phyloP scores from a whole-genome alignment of 495 filamentous ascomycete species.

The Pseudomonodictys pantanalensis region DNA sequence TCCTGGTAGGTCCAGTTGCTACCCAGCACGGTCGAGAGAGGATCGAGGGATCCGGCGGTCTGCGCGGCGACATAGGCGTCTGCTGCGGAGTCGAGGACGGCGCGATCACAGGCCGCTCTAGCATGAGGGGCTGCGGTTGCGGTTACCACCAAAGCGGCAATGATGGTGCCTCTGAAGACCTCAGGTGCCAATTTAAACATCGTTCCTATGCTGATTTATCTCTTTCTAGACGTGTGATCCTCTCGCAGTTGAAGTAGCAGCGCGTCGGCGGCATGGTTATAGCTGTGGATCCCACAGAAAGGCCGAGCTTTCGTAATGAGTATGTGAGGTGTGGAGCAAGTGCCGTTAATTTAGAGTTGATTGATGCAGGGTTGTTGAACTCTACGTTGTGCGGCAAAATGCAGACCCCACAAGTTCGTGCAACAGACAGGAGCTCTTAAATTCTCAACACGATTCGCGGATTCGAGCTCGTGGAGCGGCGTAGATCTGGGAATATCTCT shows the following conservation, averaged over 20 bases:
- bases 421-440: too few relatives aligned
- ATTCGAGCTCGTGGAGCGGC: too few relatives aligned
- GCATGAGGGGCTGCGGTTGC: not conserved
- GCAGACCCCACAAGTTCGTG: constrained; percentile 13
- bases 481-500: too few relatives aligned
- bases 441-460: too few relatives aligned
- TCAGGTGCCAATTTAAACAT: too few relatives aligned
- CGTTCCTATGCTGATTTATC: too few relatives aligned
- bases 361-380: constrained; percentile 2
- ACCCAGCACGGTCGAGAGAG: constrained; percentile 4
- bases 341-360: constrained; percentile 12
- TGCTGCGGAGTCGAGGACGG: constrained; percentile 1
- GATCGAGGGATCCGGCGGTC: constrained; percentile 2
- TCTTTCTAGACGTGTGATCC: too few relatives aligned
- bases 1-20: constrained; percentile 15
- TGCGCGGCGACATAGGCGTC: constrained; percentile 19
- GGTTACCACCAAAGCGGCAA: not conserved
- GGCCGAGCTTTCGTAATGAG: not conserved
- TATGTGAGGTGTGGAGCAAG: constrained; percentile 3
- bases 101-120: not conserved
- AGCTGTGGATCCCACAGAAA: too few relatives aligned
- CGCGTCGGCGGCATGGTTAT: too few relatives aligned
- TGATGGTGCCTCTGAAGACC: too few relatives aligned
- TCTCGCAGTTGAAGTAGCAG: too few relatives aligned
- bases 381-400: constrained; percentile 9